A percentile compares a stretch with the other conserved stretches of the same genome.
These are phyloP conservation scores for Violaceomyces palustris DNA, from an alignment of 1,284 basidiomycete species.

Conservation along the genomic window DNA sequence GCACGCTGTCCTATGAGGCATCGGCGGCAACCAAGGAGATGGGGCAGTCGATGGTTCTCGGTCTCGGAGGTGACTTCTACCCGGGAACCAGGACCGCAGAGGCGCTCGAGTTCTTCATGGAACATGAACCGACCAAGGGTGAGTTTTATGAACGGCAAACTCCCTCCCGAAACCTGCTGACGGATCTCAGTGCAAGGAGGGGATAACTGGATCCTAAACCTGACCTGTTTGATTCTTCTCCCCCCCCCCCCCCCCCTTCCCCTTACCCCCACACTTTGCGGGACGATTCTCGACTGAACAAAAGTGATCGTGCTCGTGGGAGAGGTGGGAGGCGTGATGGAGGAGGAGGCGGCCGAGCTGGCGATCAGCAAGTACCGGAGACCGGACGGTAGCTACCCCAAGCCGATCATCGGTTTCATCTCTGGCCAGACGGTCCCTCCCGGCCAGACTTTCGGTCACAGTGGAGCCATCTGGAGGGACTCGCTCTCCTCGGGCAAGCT, in stretches of 20 bases:
- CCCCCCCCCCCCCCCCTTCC: no score
- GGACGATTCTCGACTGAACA: no score
- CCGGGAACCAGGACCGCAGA: slow-evolving; percentile 47
- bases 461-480: slow-evolving; percentile 40
- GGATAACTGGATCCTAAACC: no score
- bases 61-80: slow-evolving; percentile 41
- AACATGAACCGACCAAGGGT: slow-evolving; percentile 11
- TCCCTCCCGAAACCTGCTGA: no score
- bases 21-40: slow-evolving; percentile 18
- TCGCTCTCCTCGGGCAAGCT: slow-evolving; percentile 15
- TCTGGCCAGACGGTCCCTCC: slow-evolving; percentile 31
- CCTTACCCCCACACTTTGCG: no score
- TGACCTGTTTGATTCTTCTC: no score
- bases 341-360: slow-evolving; percentile 34
- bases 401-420: slow-evolving; percentile 41
- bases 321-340: slow-evolving; percentile 42
- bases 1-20: slow-evolving; percentile 47
- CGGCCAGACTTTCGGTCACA: slow-evolving; percentile 38
- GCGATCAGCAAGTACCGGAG: no score
- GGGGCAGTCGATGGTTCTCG: slow-evolving; percentile 35
- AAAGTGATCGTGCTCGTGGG: slow-evolving; percentile 30
- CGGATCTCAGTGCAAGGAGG: no score
- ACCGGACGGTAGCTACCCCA: slow-evolving; percentile 9
- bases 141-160: background rate
- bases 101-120: slow-evolving; percentile 34